Base-by-base conservation (phyloP, 2,329 filamentous ascomycete genomes). In the Phaeosphaeria sp. region DNA sequence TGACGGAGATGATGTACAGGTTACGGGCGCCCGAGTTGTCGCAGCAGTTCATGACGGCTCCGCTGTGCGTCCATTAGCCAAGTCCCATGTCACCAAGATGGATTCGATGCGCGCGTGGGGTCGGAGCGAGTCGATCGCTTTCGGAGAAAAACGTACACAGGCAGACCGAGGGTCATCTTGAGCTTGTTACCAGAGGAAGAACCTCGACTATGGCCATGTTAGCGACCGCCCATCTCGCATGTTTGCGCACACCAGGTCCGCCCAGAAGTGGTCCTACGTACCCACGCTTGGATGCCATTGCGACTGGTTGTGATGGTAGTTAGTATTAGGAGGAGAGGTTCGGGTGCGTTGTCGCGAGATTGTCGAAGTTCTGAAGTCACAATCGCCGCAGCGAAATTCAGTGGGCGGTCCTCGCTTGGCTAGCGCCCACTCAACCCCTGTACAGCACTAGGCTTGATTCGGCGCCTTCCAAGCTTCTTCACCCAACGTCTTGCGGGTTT, bases 111-210 rank as follows among this genome's bases (percentile, higher is more conserved):
- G 56, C 50, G 43, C 36, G 42, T 33, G 52, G 48, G 50, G 36
- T 27, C 41, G 43, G 6, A 36, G 13, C 36, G 52, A 36, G 23
- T 58, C 51, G 52, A 64, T 66, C 61, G 67, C 55, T 60, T 58
- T 61, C 62, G 60, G 59, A 55, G 57, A 55, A 51, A 51, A 61
- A 91, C 93, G 83, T 96, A 97, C 93, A 97, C 93, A 85, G 95
- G 95, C 79, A 99, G 93, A 97, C 92, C 95, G 84, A 99, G 92
- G 83, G 95, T 97, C 95, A 99, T 99, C 91, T 97, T 98, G 79
- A 98, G 91, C 91, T 99, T 99, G 91, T 96, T 96, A 89, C 95
- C 95, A 80, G 93, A 91, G 87, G 92, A 90, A 91, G 90, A 91
- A 88, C 92, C 85, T 78, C 87, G 84, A 81, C 85, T 87, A 71